A percentile compares a stretch with the other conserved stretches of the same genome.
These are phyloP conservation scores for Ceratorhiza oryzae-sativae DNA, from an alignment of 1,284 basidiomycete species.

Conservation along the genomic window DNA sequence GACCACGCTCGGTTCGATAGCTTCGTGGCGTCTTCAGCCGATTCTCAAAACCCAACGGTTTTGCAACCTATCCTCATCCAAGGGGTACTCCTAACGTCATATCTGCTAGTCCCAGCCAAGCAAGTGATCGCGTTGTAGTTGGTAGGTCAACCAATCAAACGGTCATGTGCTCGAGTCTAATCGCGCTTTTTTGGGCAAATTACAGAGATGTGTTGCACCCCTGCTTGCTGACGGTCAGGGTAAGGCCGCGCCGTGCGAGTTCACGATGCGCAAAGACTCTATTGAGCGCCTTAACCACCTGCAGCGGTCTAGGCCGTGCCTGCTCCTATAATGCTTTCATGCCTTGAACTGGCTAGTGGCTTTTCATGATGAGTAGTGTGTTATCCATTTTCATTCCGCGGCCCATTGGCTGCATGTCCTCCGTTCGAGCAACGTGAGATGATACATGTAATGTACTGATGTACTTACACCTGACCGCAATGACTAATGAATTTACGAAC, in stretches of 20 bases:
- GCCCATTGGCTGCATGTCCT: conserved; percentile 4
- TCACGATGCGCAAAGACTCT: conserved; percentile 20
- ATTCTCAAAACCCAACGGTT: conserved; percentile 26
- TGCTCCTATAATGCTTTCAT: conserved; percentile 15
- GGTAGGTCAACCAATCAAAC: conserved; percentile 15
- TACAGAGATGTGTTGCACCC: conserved; percentile 35
- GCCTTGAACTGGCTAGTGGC: conserved; percentile 28
- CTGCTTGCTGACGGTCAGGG: conserved; percentile 16
- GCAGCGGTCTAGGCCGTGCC: conserved; percentile 23
- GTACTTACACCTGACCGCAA: neutral
- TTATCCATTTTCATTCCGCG: neutral
- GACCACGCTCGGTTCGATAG: conserved; percentile 24
- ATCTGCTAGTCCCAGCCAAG: conserved; percentile 36
- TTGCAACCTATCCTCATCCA: neutral
- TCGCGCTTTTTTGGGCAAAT: neutral
- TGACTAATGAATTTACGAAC: conserved; percentile 36
- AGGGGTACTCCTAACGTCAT: conserved; percentile 4
- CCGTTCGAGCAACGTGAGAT: conserved; percentile 32
- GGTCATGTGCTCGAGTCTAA: conserved; percentile 10
- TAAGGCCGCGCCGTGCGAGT: conserved; percentile 36
- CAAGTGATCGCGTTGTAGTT: conserved; percentile 32
- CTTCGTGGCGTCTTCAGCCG: conserved; percentile 25
- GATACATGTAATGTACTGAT: conserved; percentile 35
- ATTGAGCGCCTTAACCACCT: conserved; percentile 29
- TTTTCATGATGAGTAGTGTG: conserved; percentile 22